phyloP scores from a whole-genome alignment of 345 rosid species.

The Lepidium aucheri region DNA sequence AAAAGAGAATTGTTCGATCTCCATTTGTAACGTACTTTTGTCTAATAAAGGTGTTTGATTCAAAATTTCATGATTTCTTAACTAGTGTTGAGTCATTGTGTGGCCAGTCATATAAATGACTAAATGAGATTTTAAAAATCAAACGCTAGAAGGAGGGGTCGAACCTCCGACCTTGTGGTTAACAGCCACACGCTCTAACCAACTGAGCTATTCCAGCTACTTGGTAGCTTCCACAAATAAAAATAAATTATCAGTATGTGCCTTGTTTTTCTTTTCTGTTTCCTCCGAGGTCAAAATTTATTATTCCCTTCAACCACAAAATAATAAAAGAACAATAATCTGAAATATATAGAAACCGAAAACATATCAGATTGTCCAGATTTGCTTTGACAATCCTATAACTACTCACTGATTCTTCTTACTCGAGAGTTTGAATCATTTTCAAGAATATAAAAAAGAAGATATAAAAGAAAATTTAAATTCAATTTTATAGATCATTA shows the following conservation, averaged over 20 bases:
- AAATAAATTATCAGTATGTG: too few relatives aligned
- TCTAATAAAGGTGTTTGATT: too few relatives aligned
- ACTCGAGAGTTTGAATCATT: neutral
- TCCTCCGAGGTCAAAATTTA: neutral
- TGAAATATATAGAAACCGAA: neutral
- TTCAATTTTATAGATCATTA: constrained; percentile 15
- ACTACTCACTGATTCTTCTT: neutral
- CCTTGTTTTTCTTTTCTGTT: neutral
- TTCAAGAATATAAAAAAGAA: neutral
- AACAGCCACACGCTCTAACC: constrained; percentile 96
- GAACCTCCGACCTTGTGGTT: constrained; percentile 96
- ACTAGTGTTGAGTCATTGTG: too few relatives aligned
- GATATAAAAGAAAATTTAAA: neutral
- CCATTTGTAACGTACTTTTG: too few relatives aligned
- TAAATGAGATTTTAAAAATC: too few relatives aligned
- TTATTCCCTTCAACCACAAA: neutral
- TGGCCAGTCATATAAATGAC: too few relatives aligned
- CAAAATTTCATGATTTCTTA: too few relatives aligned
- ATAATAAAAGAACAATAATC: neutral
- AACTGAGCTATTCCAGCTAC: constrained; percentile 82
- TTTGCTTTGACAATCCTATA: constrained; percentile 8
- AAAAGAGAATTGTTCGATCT: too few relatives aligned
- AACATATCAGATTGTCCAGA: neutral
- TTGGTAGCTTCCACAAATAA: too few relatives aligned
- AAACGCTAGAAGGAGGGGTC: constrained; percentile 62